Evolutionary conservation across 1,139 yeast genomes (phyloP).

Genomic region (Kodamaea alishanica): DNA sequence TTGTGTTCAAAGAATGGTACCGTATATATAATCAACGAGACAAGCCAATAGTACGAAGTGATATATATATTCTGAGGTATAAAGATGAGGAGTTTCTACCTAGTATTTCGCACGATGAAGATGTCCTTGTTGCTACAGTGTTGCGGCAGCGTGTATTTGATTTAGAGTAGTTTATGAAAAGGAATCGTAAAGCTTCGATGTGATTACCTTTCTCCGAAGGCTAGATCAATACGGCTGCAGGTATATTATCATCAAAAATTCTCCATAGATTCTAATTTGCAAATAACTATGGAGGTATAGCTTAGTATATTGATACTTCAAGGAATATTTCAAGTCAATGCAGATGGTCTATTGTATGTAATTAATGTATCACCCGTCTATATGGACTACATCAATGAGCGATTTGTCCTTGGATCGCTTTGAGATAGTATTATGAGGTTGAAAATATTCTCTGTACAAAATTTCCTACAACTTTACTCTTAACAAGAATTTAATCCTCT

Average conservation of each 20-base stretch:
- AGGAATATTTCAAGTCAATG: too few relatives aligned
- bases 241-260: too few relatives aligned
- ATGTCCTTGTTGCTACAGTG: constrained; percentile 47
- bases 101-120: constrained; percentile 67
- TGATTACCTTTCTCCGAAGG: too few relatives aligned
- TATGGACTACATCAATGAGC: too few relatives aligned
- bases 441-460: not conserved
- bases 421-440: too few relatives aligned
- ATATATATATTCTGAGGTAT: constrained; percentile 20
- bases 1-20: constrained; percentile 63
- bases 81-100: constrained; percentile 48
- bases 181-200: not conserved
- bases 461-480: not conserved
- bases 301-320: too few relatives aligned
- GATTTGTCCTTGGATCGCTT: too few relatives aligned
- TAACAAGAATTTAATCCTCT: not conserved
- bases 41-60: constrained; percentile 37
- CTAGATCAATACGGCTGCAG: too few relatives aligned
- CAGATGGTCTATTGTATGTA: too few relatives aligned
- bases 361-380: too few relatives aligned
- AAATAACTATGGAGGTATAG: too few relatives aligned
- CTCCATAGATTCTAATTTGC: too few relatives aligned
- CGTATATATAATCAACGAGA: constrained; percentile 37
- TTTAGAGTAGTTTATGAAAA: not conserved
- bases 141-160: constrained; percentile 32